A percentile compares a stretch with the other conserved stretches of the same genome.
phyloP scores from a whole-genome alignment of 2,329 filamentous ascomycete species.

The Xylariaceae sp. region DNA sequence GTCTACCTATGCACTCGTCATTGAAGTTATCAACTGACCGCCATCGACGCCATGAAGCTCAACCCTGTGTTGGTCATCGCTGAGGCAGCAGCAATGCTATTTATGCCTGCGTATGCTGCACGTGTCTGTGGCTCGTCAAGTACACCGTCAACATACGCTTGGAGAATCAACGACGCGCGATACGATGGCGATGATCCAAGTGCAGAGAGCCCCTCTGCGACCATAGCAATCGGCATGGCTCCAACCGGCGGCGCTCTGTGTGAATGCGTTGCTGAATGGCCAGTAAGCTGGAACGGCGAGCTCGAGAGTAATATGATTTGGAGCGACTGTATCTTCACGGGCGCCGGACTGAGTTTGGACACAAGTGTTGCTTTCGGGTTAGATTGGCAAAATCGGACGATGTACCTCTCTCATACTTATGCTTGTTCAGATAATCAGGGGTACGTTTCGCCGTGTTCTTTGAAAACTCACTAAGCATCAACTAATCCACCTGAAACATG shows the following conservation, averaged over 20 bases:
- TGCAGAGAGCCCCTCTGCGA: conserved; percentile 10
- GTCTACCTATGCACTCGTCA: no score
- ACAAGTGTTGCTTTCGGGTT: conserved; percentile 33
- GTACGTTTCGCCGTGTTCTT: conserved; percentile 15
- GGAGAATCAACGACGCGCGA: conserved; percentile 29
- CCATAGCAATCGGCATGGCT: conserved; percentile 20
- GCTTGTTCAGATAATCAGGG: conserved; percentile 30
- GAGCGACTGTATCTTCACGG: conserved; percentile 38
- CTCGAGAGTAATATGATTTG: conserved; percentile 33
- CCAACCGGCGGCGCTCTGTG: conserved; percentile 28
- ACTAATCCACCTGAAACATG: not conserved
- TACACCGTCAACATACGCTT: conserved; percentile 22
- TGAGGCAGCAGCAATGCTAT: conserved; percentile 1
- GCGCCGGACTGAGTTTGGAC: conserved; percentile 30
- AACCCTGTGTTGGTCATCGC: conserved; percentile 7
- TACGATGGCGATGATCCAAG: conserved; percentile 29
- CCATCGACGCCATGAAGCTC: no score
- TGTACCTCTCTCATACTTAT: conserved; percentile 36
- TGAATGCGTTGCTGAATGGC: conserved; percentile 37
- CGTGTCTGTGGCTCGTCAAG: conserved; percentile 24
- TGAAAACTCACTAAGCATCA: not conserved
- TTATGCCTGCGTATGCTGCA: conserved; percentile 18
- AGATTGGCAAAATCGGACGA: conserved; percentile 33
- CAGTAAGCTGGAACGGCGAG: conserved; percentile 33
- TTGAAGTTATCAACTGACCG: no score